Conservation (phyloP, 345 rosid species). For the Carallia pectinifolia region DNA sequence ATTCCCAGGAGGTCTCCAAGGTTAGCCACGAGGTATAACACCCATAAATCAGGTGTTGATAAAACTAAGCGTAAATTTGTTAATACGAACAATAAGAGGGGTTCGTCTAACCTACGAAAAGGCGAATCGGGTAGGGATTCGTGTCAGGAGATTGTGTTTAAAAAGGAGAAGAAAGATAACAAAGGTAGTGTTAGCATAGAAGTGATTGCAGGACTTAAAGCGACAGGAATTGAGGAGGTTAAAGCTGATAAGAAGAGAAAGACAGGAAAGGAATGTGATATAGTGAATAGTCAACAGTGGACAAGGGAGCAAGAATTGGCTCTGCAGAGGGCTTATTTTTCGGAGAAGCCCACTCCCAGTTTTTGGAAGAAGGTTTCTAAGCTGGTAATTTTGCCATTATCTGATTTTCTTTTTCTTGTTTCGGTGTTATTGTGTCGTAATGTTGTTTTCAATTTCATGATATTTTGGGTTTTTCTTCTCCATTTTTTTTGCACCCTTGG, state of each 20-base stretch:
- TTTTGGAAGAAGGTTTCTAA: conserved; percentile 83
- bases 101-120: background rate
- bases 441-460: background rate
- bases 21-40: background rate
- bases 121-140: background rate
- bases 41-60: background rate
- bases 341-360: conserved; percentile 62
- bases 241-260: conserved; percentile 17
- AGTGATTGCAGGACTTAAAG: conserved; percentile 10
- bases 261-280: conserved; percentile 4
- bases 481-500: background rate
- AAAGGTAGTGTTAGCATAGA: background rate
- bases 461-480: background rate
- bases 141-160: background rate
- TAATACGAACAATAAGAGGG: background rate
- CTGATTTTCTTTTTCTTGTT: background rate
- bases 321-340: conserved; percentile 71
- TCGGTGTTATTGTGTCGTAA: background rate
- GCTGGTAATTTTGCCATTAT: conserved; percentile 40
- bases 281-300: conserved; percentile 46
- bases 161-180: conserved; percentile 1
- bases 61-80: background rate
- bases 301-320: conserved; percentile 64
- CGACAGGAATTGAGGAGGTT: background rate
- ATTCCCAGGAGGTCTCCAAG: conserved; percentile 15